These are phyloP conservation scores for Skeletonema grethae DNA, from an alignment of 108 stramenopile species.

Conservation along the genomic window DNA sequence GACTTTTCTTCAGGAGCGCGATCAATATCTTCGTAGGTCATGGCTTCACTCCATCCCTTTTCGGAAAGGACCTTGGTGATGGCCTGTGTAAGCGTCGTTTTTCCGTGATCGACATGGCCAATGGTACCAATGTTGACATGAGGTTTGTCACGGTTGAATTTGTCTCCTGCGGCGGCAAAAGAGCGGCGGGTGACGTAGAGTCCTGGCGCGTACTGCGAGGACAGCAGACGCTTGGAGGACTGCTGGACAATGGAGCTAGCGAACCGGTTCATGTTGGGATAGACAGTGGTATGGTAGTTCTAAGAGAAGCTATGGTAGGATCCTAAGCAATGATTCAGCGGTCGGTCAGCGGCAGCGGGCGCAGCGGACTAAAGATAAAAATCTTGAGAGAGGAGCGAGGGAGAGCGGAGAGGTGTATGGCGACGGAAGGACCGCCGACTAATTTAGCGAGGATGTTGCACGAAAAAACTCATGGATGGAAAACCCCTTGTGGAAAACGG, in stretches of 20 bases:
- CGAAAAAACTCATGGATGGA: no score
- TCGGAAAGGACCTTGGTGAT: constrained; percentile 97
- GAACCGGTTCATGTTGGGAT: not conserved
- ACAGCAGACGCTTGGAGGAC: not conserved
- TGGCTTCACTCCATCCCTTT: constrained; percentile 83
- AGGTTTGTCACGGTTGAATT: constrained; percentile 92
- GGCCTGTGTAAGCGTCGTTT: constrained; percentile 99
- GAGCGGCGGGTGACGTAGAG: constrained; percentile 23
- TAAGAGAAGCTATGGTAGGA: not conserved
- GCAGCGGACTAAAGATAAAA: no score
- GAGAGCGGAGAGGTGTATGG: no score
- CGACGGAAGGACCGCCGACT: no score
- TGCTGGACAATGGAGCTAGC: not conserved
- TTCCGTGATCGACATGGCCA: constrained; percentile 99
- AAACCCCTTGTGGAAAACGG: no score
- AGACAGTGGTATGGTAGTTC: no score
- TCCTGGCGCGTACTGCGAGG: constrained; percentile 2
- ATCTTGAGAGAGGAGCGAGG: no score
- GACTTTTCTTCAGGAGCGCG: constrained; percentile 98
- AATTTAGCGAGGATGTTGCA: no score
- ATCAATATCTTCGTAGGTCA: constrained; percentile 97
- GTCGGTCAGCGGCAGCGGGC: no score
- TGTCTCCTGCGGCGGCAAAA: constrained; percentile 56
- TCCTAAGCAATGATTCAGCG: no score
- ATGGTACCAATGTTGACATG: constrained; percentile 99